Evolutionary conservation across 2,329 filamentous ascomycete species (phyloP), one percentile per base, ranked within the genome.

Genomic region (Penicillium sp.): DNA sequence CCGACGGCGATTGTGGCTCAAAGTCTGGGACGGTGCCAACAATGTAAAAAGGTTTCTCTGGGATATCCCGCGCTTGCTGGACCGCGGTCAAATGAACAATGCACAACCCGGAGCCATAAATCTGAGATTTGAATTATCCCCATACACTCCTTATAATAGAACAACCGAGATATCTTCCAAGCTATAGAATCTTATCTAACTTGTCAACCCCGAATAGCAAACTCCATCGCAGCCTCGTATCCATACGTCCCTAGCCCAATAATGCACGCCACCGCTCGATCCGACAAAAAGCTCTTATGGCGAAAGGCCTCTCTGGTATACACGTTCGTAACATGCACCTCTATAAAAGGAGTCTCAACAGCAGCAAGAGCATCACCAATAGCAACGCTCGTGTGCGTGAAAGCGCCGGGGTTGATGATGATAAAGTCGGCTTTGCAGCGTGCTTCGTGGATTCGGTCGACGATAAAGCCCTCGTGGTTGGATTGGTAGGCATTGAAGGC

Each of bases 261-360:
- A 57, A 92, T 85, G 9, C 91, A 84, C 0, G 84, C 89, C 24
- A 82, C 81, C 0, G 89, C 89, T 76, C 91, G 91, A 68, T 92
- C 89, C 63, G 82, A 85, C 61, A 92, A 75, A 66, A 87, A 91
- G 61, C 86, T 89, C 61, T 87, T 84, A 62, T 84, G 81, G 53
- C 89, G 78, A 64, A 83, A 92, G 1, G 77, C 65, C 73, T 92
- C 89, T 6, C 89, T 73, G 5, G 81, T 79, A 66, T 90, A 86
- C 3, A 90, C 80, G 67, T 90, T 90, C 47, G 77, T 83, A n/a
- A 90, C 79, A 65, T 90, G 87, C 8, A 89, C 69, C 72, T 91
- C 88, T 35, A 90, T 74, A 64, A 89, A 90, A 0, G 87, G 87
- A 18, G 89, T 82, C 16, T 79, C 77, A 0, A 88, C 84, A 12